phyloP scores from a whole-genome alignment of 371 early-diverging fungal species.

The Paraphysoderma sedebokerense region DNA sequence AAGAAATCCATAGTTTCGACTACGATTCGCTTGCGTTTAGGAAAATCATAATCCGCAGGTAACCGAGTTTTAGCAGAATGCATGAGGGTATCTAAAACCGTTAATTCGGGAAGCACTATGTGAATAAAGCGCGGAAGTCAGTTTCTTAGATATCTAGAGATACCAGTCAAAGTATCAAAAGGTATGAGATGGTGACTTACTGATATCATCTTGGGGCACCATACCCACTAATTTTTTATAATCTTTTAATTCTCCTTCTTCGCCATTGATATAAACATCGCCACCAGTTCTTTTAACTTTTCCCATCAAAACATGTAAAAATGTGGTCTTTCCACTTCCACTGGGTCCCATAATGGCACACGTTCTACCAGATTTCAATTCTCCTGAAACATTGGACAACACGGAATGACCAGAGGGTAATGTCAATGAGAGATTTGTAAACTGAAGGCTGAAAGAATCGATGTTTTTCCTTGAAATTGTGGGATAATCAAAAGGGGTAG shows the following conservation, averaged over 20 bases:
- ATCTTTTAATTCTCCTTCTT: constrained; percentile 26
- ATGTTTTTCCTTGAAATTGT: constrained; percentile 8
- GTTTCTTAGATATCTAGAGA: neutral
- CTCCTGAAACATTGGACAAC: constrained; percentile 31
- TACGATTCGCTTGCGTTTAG: constrained; percentile 28
- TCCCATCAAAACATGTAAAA: constrained; percentile 8
- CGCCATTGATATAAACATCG: constrained; percentile 36
- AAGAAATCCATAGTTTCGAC: constrained; percentile 37
- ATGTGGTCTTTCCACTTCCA: constrained; percentile 47
- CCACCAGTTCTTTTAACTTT: constrained; percentile 24
- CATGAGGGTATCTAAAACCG: constrained; percentile 28
- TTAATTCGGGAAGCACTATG: constrained; percentile 16
- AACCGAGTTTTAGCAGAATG: constrained; percentile 53
- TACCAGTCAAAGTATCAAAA: neutral
- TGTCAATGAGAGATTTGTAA: constrained; percentile 28
- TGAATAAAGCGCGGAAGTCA: neutral
- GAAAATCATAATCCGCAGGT: constrained; percentile 22
- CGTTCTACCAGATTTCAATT: constrained; percentile 25
- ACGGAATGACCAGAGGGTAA: constrained; percentile 33
- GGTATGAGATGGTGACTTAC: too few relatives aligned
- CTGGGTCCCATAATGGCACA: constrained; percentile 69
- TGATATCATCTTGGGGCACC: constrained; percentile 51
- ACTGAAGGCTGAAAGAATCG: constrained; percentile 26
- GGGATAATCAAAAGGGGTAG: too few relatives aligned
- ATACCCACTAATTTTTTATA: constrained; percentile 45